Percentiles rank a stretch among this genome's conserved stretches.
These are phyloP conservation scores for Extremus antarcticus DNA, from an alignment of 495 filamentous ascomycete species.

Conservation along the genomic window DNA sequence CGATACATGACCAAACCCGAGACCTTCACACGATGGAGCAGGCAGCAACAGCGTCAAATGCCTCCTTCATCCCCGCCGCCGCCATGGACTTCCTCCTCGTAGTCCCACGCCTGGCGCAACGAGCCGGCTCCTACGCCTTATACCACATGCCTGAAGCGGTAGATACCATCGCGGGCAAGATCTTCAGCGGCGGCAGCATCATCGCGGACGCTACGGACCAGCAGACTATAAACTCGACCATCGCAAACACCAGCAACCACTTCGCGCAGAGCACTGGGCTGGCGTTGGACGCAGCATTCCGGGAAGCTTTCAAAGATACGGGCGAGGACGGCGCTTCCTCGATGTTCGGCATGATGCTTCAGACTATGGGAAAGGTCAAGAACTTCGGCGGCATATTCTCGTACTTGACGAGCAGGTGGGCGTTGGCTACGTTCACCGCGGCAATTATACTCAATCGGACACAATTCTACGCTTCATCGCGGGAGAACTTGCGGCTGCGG, in stretches of 20 bases:
- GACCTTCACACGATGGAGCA: constrained; percentile 2
- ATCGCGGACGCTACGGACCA: constrained; percentile 45
- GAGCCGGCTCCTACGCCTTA: constrained; percentile 46
- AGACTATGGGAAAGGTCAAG: constrained; percentile 8
- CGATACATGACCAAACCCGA: neutral
- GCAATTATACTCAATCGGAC: constrained; percentile 85
- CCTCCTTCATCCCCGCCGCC: constrained; percentile 23
- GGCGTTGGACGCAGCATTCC: constrained; percentile 24
- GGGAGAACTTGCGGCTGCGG: constrained; percentile 58
- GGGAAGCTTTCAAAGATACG: constrained; percentile 2
- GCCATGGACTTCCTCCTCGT: constrained; percentile 24
- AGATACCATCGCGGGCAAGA: constrained; percentile 42
- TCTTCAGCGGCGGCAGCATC: constrained; percentile 44
- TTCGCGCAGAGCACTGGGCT: constrained; percentile 26
- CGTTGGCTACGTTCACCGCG: constrained; percentile 72
- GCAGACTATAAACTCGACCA: constrained; percentile 26
- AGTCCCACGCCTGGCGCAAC: constrained; percentile 53
- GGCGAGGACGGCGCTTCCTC: constrained; percentile 11
- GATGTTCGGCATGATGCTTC: constrained; percentile 5
- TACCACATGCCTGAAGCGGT: constrained; percentile 50
- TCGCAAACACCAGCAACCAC: constrained; percentile 20
- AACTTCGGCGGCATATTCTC: constrained; percentile 75
- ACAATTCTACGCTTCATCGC: constrained; percentile 80
- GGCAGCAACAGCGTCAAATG: constrained; percentile 3
- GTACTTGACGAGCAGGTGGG: constrained; percentile 91